Evolutionary conservation across 2,329 filamentous ascomycete genomes (phyloP).

Genomic region (Fusarium algeriense): DNA sequence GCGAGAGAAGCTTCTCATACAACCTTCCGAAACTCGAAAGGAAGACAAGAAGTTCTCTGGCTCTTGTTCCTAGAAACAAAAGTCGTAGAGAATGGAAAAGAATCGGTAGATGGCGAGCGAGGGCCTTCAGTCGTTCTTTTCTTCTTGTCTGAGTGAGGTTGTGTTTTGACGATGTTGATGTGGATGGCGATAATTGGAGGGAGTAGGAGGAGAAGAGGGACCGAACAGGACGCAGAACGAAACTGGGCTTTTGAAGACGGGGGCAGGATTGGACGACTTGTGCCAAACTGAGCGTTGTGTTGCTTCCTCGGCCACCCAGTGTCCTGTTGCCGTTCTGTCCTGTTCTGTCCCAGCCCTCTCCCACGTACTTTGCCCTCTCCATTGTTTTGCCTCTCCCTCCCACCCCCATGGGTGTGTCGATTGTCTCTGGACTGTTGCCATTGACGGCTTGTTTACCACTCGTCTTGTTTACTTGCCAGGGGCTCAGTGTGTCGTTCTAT

Average conservation of each 20-base stretch:
- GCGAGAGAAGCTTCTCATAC: conserved; percentile 76
- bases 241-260: conserved; percentile 57
- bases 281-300: conserved; percentile 25
- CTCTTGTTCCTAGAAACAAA: conserved; percentile 71
- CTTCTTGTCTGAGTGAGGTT: conserved; percentile 49
- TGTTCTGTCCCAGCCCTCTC: conserved; percentile 27
- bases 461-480: conserved; percentile 44
- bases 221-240: conserved; percentile 48
- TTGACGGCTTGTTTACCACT: conserved; percentile 38
- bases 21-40: conserved; percentile 72
- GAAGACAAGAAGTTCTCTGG: conserved; percentile 77
- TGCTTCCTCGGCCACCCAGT: conserved; percentile 38
- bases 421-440: conserved; percentile 29
- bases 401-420: conserved; percentile 44
- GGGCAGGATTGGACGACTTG: conserved; percentile 49
- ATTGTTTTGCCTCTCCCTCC: conserved; percentile 18
- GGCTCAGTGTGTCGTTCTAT: conserved; percentile 35
- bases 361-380: conserved; percentile 16
- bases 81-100: conserved; percentile 58
- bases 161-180: conserved; percentile 47
- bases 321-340: conserved; percentile 37
- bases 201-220: conserved; percentile 47
- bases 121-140: conserved; percentile 54
- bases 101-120: conserved; percentile 49
- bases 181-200: conserved; percentile 57